Evolutionary conservation across 306 rosid species (phyloP), one percentile per base, ranked within the genome.

Genomic region (Gillenia trifoliata): DNA sequence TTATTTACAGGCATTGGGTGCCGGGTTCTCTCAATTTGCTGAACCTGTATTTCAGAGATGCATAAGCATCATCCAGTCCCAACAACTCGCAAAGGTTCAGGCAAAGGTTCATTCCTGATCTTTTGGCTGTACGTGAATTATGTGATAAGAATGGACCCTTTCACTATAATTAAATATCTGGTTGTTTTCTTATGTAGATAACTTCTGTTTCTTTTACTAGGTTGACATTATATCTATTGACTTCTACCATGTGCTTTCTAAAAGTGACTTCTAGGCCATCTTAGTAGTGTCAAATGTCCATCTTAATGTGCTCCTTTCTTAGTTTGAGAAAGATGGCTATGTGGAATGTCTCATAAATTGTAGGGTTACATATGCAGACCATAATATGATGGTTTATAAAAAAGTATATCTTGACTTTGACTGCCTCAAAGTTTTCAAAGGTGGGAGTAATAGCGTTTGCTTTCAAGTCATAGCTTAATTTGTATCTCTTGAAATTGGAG

Each of bases 11-110:
- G 99, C 98, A 49, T 68, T 95, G 88, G 98, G 99, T 56, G 72
- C 89, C 1, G 99, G 98, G 82, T 95, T 95, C 80, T 61, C 99
- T 73, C 95, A 83, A 79, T 95, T 92, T 64, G 91, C 99, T 31
- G 96, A 88, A 80, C 98, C 99, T 43, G 99, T 95, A 75, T 95
- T 86, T 81, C 92, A 86, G 92, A 92, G 99, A 84, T 95, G 99
- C 86, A 90, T 92, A 83, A 87, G 74, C 86, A 95, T 95, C 86
- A 89, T 95, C 66, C 98, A 92, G 87, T 83, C 86, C 68, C 99
- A 95, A 83, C 96, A 84, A 77, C 79, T 87, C 76, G 97, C 99
- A 4, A 95, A 92, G 99, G 99, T n/a, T 54, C 60, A 54, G 28
- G 52, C 52, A 45, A 45, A 45, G 52, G 52, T 95, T 64, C 57